Conservation (phyloP, 257 asterid species). For the Petrea volubilis region DNA sequence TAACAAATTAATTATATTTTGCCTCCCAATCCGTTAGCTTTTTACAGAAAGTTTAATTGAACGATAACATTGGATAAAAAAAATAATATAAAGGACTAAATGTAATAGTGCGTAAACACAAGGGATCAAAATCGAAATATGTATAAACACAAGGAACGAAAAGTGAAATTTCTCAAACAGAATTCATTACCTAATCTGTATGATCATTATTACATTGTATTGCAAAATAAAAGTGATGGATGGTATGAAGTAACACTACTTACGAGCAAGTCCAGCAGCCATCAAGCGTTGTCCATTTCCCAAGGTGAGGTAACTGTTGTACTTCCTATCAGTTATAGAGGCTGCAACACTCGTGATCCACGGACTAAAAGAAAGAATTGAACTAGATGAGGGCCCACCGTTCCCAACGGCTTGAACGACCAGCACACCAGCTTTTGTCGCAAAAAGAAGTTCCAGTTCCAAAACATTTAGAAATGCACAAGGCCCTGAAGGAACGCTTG, state of each 20-base stretch:
- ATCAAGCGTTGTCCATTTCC: constrained; percentile 51
- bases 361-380: constrained; percentile 69
- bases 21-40: too few relatives aligned
- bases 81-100: too few relatives aligned
- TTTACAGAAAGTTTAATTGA: too few relatives aligned
- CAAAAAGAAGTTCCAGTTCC: constrained; percentile 64
- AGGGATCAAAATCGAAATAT: too few relatives aligned
- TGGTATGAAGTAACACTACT: not conserved
- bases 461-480: constrained; percentile 56
- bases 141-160: too few relatives aligned
- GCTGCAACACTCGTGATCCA: constrained; percentile 75
- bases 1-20: too few relatives aligned
- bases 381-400: constrained; percentile 60
- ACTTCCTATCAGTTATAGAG: constrained; percentile 59
- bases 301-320: constrained; percentile 44
- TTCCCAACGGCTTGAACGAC: constrained; percentile 80
- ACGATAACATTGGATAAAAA: too few relatives aligned
- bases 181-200: too few relatives aligned
- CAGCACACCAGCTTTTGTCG: constrained; percentile 64
- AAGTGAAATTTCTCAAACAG: too few relatives aligned
- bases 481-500: constrained; percentile 51
- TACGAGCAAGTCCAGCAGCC: constrained; percentile 67
- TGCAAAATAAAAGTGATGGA: too few relatives aligned
- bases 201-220: too few relatives aligned
- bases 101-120: too few relatives aligned